Evolutionary conservation across 805 yeast genomes (phyloP).

Genomic region (Starmerella gropengiesseri): DNA sequence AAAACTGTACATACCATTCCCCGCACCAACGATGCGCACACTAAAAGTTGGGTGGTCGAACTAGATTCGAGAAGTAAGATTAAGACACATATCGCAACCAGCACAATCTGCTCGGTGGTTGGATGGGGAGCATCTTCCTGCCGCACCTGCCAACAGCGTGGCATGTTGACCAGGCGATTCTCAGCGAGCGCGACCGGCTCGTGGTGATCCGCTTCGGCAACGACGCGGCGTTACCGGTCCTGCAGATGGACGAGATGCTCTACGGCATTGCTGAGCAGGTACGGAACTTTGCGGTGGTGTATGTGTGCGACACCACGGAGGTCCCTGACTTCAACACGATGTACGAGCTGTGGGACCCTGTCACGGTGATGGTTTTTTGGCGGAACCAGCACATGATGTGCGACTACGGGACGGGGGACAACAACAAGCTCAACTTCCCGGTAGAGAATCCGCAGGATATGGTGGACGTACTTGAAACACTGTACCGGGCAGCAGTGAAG

Average conservation of each 20-base stretch:
- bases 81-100: too few species aligned
- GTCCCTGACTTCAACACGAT: conserved; percentile 86
- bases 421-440: conserved; percentile 81
- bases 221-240: conserved; percentile 62
- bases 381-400: conserved; percentile 94
- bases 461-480: conserved; percentile 80
- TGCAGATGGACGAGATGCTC: conserved; percentile 81
- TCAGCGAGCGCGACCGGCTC: conserved; percentile 73
- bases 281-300: conserved; percentile 76
- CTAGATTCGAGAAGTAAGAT: too few species aligned
- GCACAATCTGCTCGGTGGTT: too few species aligned
- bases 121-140: conserved; percentile 70
- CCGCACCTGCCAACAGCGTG: conserved; percentile 78
- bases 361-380: conserved; percentile 87
- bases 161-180: conserved; percentile 97
- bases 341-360: conserved; percentile 84
- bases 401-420: conserved; percentile 96
- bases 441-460: conserved; percentile 73
- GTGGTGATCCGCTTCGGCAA: conserved; percentile 85
- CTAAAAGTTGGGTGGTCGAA: neutral
- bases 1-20: conserved; percentile 4
- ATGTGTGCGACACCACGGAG: conserved; percentile 75
- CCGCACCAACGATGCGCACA: neutral
- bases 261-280: conserved; percentile 73
- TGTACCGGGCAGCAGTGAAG: conserved; percentile 82